Evolutionary conservation across 2,329 filamentous ascomycete species (phyloP).

Genomic region (Penicillium sp.): DNA sequence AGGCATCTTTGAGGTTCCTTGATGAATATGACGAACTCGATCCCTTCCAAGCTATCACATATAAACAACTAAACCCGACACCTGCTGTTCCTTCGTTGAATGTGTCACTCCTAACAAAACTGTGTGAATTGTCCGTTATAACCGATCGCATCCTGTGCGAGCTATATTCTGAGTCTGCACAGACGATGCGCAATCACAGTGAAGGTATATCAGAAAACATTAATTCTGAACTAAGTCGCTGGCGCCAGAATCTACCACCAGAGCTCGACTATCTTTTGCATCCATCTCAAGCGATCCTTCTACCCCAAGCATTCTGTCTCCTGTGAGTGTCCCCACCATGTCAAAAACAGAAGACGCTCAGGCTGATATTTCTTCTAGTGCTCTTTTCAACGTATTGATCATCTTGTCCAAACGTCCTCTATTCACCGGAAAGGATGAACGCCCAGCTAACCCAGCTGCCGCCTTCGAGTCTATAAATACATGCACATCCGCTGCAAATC

Average conservation of each 20-base stretch:
- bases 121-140: slow-evolving; percentile 40
- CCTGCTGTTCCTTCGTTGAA: slow-evolving; percentile 23
- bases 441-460: slow-evolving; percentile 21
- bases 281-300: slow-evolving; percentile 23
- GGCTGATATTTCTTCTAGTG: slow-evolving; percentile 8
- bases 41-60: slow-evolving; percentile 51
- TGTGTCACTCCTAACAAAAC: slow-evolving; percentile 30
- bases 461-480: slow-evolving; percentile 33
- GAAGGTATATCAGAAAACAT: slow-evolving; percentile 22
- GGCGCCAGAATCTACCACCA: slow-evolving; percentile 29
- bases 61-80: slow-evolving; percentile 16
- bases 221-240: slow-evolving; percentile 26
- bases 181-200: slow-evolving; percentile 16
- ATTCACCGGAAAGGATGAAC: slow-evolving; percentile 29
- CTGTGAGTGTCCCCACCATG: slow-evolving; percentile 13
- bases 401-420: slow-evolving; percentile 52
- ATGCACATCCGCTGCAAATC: slow-evolving; percentile 40
- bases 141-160: slow-evolving; percentile 39
- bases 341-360: slow-evolving; percentile 8
- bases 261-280: slow-evolving; percentile 27
- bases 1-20: slow-evolving; percentile 50
- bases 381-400: slow-evolving; percentile 45
- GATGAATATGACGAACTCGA: slow-evolving; percentile 50
- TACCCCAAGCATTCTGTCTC: slow-evolving; percentile 27
- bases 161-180: slow-evolving; percentile 33